phyloP scores from a whole-genome alignment of 805 yeast genomes.

The Ogataea glucozyma region DNA sequence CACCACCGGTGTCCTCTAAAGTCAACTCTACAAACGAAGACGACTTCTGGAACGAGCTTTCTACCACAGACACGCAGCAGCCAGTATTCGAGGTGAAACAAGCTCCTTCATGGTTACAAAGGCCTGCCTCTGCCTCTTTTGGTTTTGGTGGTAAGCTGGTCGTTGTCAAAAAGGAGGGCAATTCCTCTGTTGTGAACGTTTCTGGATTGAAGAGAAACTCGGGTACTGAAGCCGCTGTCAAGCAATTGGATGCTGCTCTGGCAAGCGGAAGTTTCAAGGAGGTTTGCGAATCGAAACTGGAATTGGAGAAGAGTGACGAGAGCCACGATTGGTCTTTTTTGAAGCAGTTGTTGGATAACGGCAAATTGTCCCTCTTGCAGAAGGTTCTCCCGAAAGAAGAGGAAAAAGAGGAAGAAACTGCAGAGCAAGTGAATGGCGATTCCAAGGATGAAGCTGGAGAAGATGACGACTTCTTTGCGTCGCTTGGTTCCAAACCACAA shows the following conservation, averaged over 20 bases:
- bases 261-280: constrained; percentile 52
- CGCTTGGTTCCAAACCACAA: constrained; percentile 27
- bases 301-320: constrained; percentile 34
- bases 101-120: constrained; percentile 87
- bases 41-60: constrained; percentile 83
- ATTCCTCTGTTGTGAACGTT: constrained; percentile 43
- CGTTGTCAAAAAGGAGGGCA: constrained; percentile 40
- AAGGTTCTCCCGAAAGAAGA: constrained; percentile 26
- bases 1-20: constrained; percentile 52
- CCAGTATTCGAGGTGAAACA: constrained; percentile 72
- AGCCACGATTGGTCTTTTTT: constrained; percentile 63
- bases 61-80: constrained; percentile 66
- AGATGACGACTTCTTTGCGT: constrained; percentile 45
- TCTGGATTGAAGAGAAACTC: constrained; percentile 37
- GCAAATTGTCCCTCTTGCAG: constrained; percentile 51
- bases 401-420: background rate
- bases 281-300: constrained; percentile 56
- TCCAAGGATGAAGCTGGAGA: constrained; percentile 42
- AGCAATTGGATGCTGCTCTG: constrained; percentile 56
- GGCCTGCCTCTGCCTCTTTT: constrained; percentile 74
- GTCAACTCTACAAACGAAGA: constrained; percentile 52
- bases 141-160: constrained; percentile 94
- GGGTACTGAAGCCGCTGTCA: constrained; percentile 37
- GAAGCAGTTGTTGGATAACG: constrained; percentile 49
- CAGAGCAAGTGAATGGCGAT: constrained; percentile 15